phyloP scores from a whole-genome alignment of 176 grass and related monocot genomes.

The Saccharum officinarum region DNA sequence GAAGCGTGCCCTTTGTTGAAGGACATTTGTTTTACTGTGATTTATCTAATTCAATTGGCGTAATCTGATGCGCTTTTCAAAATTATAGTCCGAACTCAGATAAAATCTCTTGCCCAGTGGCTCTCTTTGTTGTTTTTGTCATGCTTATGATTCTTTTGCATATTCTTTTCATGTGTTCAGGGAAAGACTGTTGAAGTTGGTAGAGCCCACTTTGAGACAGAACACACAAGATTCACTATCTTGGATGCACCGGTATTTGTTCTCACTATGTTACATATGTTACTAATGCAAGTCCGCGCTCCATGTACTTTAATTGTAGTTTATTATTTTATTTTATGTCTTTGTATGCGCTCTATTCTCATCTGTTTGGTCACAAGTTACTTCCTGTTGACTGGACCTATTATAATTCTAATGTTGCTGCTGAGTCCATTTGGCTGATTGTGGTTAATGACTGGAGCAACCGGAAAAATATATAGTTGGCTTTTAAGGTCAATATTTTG shows the following conservation, averaged over 20 bases:
- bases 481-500: not conserved
- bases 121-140: not conserved
- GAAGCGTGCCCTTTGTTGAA: not conserved
- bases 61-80: not conserved
- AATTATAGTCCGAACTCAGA: slow-evolving; percentile 4
- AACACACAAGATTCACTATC: slow-evolving; percentile 77
- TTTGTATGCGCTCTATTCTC: not conserved
- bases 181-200: slow-evolving; percentile 87
- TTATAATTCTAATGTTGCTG: slow-evolving; percentile 3
- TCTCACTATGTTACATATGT: slow-evolving; percentile 7
- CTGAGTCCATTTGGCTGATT: not conserved
- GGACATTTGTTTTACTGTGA: not conserved
- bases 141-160: not conserved
- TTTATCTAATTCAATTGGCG: not conserved
- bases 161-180: slow-evolving; percentile 45
- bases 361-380: not conserved
- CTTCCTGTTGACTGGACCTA: not conserved
- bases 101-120: slow-evolving; percentile 3
- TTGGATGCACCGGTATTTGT: slow-evolving; percentile 73
- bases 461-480: not conserved
- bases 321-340: not conserved
- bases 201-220: slow-evolving; percentile 83
- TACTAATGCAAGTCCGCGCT: not conserved
- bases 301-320: not conserved
- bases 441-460: not conserved